Evolutionary conservation across 2,329 filamentous ascomycete species (phyloP).

Genomic region (Fusarium piperis): DNA sequence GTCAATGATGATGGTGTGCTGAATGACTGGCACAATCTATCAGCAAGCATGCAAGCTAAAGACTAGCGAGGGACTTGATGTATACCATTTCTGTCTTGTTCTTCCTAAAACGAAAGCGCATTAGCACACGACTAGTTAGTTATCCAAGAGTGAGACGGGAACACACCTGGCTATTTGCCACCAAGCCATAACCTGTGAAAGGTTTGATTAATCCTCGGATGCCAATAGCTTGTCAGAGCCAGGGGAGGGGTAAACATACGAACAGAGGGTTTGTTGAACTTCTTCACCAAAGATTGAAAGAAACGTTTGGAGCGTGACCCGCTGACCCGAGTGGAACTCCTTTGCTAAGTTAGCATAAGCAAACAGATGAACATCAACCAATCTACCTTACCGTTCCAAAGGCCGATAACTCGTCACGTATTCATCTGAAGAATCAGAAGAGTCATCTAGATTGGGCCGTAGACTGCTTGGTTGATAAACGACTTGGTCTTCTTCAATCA

Average conservation of each 20-base stretch:
- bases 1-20: conserved; percentile 33
- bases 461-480: conserved; percentile 11
- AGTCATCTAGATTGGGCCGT: conserved; percentile 23
- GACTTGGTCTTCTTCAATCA: conserved; percentile 16
- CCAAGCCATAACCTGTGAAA: conserved; percentile 28
- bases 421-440: conserved; percentile 37
- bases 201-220: conserved; percentile 7
- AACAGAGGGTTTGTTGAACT: conserved; percentile 34
- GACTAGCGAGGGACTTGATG: neutral
- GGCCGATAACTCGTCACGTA: conserved; percentile 25
- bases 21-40: conserved; percentile 30
- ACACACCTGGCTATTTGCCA: conserved; percentile 35
- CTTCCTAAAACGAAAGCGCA: conserved; percentile 24
- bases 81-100: conserved; percentile 39
- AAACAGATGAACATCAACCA: neutral
- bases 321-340: conserved; percentile 5
- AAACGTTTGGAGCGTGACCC: conserved; percentile 35
- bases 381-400: conserved; percentile 26
- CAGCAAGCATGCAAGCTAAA: conserved; percentile 5
- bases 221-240: neutral
- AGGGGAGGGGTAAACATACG: conserved; percentile 21
- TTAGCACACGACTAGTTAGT: conserved; percentile 11
- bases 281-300: conserved; percentile 33
- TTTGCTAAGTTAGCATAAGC: conserved; percentile 21
- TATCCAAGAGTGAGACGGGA: neutral